These are phyloP conservation scores for Fusarium nodosum DNA, from an alignment of 2,329 filamentous ascomycete genomes.

Conservation along the genomic window DNA sequence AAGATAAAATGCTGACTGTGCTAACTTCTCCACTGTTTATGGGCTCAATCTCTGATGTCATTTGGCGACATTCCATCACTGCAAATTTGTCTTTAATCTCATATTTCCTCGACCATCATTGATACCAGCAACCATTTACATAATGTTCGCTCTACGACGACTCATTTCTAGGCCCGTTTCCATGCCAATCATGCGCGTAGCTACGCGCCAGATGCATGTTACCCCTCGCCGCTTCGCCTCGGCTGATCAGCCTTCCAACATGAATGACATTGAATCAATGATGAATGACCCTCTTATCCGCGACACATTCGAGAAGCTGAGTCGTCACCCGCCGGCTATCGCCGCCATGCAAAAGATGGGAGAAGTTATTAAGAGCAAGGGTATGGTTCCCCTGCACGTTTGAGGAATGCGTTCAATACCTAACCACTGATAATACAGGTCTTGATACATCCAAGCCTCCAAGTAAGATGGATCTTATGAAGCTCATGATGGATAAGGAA, in stretches of 20 bases:
- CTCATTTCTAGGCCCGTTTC: constrained; percentile 11
- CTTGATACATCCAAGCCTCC: constrained; percentile 39
- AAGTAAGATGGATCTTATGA: constrained; percentile 45
- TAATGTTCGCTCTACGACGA: constrained; percentile 37
- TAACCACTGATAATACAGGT: constrained; percentile 19
- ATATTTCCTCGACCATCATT: background rate
- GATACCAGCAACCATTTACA: background rate
- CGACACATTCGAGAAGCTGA: constrained; percentile 42
- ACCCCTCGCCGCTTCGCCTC: constrained; percentile 31
- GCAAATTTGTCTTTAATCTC: constrained; percentile 27
- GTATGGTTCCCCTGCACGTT: background rate
- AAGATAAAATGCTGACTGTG: constrained; percentile 7
- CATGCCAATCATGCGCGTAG: constrained; percentile 21
- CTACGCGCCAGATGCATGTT: constrained; percentile 31
- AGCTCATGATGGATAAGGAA: constrained; percentile 46
- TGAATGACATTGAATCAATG: constrained; percentile 36
- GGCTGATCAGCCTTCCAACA: constrained; percentile 33
- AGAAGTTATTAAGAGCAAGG: constrained; percentile 37
- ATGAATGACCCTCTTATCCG: constrained; percentile 43
- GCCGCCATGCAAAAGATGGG: constrained; percentile 40
- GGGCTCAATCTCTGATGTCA: constrained; percentile 24
- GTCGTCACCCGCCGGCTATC: constrained; percentile 41
- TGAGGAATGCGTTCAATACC: background rate
- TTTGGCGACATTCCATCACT: constrained; percentile 1
- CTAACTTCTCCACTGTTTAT: background rate